These are phyloP conservation scores for Collybia mongolica DNA, from an alignment of 768 basidiomycete species.

Conservation along the genomic window DNA sequence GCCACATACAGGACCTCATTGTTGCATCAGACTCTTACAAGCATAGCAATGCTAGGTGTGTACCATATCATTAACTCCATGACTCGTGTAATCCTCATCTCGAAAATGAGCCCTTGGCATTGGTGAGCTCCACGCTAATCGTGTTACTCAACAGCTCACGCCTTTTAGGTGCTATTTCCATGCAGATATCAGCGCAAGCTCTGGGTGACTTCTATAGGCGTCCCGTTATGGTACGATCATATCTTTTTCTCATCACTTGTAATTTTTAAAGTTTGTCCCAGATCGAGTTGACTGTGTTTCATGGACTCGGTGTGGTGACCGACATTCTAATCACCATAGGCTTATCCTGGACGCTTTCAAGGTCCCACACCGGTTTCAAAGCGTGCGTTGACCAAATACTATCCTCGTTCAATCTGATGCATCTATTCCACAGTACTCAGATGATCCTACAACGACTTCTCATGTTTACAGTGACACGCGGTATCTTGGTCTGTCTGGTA, in stretches of 20 bases:
- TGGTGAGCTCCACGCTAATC: background rate
- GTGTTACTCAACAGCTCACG: background rate
- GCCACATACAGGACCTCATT: background rate
- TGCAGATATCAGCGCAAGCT: background rate
- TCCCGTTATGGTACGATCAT: background rate
- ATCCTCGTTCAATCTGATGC: too few relatives aligned
- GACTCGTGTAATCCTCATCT: background rate
- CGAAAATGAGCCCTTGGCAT: background rate
- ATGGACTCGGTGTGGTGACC: background rate
- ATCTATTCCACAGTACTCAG: background rate
- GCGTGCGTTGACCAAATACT: too few relatives aligned
- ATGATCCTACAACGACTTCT: constrained; percentile 2
- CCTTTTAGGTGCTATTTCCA: background rate
- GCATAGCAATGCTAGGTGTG: background rate
- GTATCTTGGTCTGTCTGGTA: constrained; percentile 2
- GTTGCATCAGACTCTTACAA: background rate
- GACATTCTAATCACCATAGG: constrained; percentile 4
- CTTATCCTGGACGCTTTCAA: background rate
- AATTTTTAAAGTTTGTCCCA: background rate
- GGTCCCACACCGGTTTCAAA: background rate
- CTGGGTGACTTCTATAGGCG: background rate
- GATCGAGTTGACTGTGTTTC: background rate
- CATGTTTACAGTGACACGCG: constrained; percentile 3
- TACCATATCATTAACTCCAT: background rate
- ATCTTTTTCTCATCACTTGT: background rate